phyloP scores from a whole-genome alignment of 192 early-diverging fungal genomes.

The Cetraspora pellucida region DNA sequence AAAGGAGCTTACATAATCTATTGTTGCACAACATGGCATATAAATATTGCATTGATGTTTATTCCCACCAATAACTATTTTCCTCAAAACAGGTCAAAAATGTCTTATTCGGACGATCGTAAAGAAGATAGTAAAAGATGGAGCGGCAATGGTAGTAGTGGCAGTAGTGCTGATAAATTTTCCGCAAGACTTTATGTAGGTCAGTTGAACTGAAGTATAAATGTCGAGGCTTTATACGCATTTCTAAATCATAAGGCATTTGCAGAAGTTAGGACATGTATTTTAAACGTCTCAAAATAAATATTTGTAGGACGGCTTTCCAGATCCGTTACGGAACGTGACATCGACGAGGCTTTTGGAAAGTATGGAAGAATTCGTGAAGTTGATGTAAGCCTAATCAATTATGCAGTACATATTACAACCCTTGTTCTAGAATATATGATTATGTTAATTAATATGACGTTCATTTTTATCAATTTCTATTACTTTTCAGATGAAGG shows the following conservation, averaged over 20 bases:
- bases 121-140: slow-evolving; percentile 4
- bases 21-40: background rate
- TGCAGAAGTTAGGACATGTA: background rate
- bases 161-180: background rate
- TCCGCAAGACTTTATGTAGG: slow-evolving; percentile 13
- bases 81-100: background rate
- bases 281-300: too few species aligned
- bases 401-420: too few species aligned
- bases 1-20: background rate
- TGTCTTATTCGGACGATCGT: background rate
- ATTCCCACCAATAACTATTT: background rate
- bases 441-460: too few species aligned
- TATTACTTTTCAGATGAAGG: slow-evolving; percentile 11
- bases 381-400: slow-evolving; percentile 6
- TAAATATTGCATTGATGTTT: background rate
- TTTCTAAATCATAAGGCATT: too few species aligned
- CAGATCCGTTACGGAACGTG: slow-evolving; percentile 20
- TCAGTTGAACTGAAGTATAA: background rate
- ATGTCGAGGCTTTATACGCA: too few species aligned
- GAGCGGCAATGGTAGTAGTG: background rate
- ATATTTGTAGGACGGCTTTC: slow-evolving; percentile 7
- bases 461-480: background rate
- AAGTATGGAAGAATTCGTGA: slow-evolving; percentile 29
- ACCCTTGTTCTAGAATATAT: too few species aligned
- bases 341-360: slow-evolving; percentile 23